These are phyloP conservation scores for Cyclostephanos tholiformis DNA, from an alignment of 108 stramenopile species.

Conservation along the genomic window DNA sequence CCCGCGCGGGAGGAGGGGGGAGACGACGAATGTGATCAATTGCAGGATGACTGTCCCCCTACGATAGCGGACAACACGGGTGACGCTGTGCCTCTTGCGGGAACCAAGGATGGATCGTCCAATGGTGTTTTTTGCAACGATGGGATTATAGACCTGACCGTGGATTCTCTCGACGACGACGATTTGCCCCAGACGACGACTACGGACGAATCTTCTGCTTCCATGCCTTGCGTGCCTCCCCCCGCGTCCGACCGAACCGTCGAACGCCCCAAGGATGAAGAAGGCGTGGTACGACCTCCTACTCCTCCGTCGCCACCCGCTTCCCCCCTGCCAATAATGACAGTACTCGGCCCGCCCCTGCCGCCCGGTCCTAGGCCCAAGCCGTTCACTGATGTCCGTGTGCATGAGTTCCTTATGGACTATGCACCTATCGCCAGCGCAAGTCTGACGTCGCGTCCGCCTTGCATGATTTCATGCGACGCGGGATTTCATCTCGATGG, in stretches of 20 bases:
- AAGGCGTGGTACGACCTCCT: conserved; percentile 2
- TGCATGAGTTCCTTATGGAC: conserved; percentile 23
- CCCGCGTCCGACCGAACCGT: background rate
- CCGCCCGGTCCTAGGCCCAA: conserved; percentile 18
- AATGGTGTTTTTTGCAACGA: background rate
- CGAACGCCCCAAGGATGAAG: background rate
- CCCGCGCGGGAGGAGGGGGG: background rate
- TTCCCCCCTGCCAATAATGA: conserved; percentile 20
- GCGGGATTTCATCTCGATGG: conserved; percentile 40
- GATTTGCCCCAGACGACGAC: background rate
- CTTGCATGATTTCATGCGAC: conserved; percentile 7
- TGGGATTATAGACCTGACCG: conserved; percentile 5
- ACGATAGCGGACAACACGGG: too few relatives aligned
- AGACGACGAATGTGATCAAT: too few relatives aligned
- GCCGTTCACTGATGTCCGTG: conserved; percentile 25
- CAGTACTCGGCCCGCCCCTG: conserved; percentile 18
- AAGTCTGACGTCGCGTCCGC: conserved; percentile 11
- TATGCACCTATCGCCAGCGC: conserved; percentile 16
- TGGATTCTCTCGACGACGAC: background rate
- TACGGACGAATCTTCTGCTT: background rate
- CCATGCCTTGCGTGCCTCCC: background rate
- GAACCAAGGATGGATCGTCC: too few relatives aligned
- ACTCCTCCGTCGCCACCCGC: conserved; percentile 30
- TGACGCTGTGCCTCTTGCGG: too few relatives aligned
- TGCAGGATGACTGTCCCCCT: too few relatives aligned